These are phyloP conservation scores for Diaporthe sp. DNA, from an alignment of 2,329 filamentous ascomycete species.

Conservation along the genomic window DNA sequence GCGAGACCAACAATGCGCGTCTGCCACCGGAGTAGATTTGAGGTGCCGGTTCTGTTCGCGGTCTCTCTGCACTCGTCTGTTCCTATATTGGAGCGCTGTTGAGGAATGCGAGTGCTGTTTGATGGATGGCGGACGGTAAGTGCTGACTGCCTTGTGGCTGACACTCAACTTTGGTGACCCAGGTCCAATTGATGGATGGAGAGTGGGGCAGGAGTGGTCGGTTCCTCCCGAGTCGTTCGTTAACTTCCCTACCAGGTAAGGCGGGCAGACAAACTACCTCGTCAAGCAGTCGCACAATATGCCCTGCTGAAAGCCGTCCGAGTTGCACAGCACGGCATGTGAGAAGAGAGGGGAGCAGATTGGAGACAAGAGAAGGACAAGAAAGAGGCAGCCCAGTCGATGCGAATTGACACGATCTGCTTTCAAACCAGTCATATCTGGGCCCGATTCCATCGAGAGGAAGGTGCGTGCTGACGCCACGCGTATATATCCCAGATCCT, in stretches of 20 bases:
- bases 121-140: neutral
- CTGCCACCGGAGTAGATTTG: neutral
- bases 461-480: constrained; percentile 16
- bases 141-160: constrained; percentile 26
- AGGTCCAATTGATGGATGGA: constrained; percentile 4
- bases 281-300: neutral
- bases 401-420: neutral
- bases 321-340: neutral
- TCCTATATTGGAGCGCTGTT: neutral
- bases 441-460: neutral
- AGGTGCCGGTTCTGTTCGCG: neutral
- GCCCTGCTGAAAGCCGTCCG: neutral
- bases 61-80: neutral
- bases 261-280: neutral
- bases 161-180: neutral
- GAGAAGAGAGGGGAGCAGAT: neutral
- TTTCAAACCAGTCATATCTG: neutral
- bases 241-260: neutral
- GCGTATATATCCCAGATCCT: constrained; percentile 20
- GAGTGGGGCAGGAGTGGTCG: constrained; percentile 6
- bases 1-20: neutral
- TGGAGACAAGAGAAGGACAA: neutral
- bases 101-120: neutral
- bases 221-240: constrained; percentile 13
- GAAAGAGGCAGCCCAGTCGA: neutral